Conservation (phyloP, 2,329 filamentous ascomycete genomes). For the Elsinoe perseae region DNA sequence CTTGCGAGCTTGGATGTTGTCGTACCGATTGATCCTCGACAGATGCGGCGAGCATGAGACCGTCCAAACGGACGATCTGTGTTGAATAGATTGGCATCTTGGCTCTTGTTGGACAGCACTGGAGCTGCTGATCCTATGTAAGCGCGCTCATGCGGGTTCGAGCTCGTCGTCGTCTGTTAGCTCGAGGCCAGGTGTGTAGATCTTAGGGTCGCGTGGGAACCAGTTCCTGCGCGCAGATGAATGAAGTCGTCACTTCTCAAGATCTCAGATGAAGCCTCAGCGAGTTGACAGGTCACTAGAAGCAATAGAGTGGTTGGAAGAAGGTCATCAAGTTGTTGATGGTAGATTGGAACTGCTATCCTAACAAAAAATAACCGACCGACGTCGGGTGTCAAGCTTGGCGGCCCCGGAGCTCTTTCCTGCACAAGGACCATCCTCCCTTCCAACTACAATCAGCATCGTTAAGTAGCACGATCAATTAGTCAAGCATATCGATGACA, state of each 20-base stretch:
- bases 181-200: constrained; percentile 1
- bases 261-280: neutral
- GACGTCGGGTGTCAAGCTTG: constrained; percentile 5
- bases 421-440: neutral
- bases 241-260: neutral
- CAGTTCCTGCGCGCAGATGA: neutral
- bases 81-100: constrained; percentile 49
- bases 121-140: neutral
- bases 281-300: neutral
- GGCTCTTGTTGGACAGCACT: neutral
- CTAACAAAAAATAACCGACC: neutral
- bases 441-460: neutral
- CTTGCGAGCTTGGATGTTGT: constrained; percentile 37
- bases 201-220: neutral
- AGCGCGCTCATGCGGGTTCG: neutral
- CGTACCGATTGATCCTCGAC: constrained; percentile 65
- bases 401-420: neutral
- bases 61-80: constrained; percentile 88
- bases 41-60: constrained; percentile 91
- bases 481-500: neutral
- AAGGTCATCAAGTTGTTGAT: neutral
- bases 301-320: neutral
- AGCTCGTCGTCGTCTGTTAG: neutral
- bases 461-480: neutral
- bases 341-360: neutral